These are phyloP conservation scores for Hevea brasiliensis DNA, from an alignment of 345 rosid species.

Conservation along the genomic window DNA sequence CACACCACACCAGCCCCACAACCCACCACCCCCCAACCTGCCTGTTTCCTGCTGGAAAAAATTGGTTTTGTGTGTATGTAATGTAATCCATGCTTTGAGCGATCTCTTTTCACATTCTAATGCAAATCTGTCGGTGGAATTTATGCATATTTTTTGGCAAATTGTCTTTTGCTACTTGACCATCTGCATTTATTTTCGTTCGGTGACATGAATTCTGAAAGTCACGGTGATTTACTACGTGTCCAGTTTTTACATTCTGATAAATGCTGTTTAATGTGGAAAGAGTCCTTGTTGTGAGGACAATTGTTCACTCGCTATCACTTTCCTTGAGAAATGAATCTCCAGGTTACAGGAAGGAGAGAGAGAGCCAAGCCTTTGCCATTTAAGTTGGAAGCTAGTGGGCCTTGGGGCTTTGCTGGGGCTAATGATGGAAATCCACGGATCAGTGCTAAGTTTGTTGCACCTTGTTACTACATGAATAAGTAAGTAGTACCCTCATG, in stretches of 20 bases:
- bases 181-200: background rate
- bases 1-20: too few relatives aligned
- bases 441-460: slow-evolving; percentile 78
- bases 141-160: background rate
- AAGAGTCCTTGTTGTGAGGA: background rate
- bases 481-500: slow-evolving; percentile 48
- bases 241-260: background rate
- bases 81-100: background rate
- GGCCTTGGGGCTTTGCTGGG: slow-evolving; percentile 92
- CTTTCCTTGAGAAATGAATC: slow-evolving; percentile 15
- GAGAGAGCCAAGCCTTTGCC: slow-evolving; percentile 95
- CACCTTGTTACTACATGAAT: slow-evolving; percentile 86
- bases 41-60: background rate
- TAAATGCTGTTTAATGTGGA: background rate
- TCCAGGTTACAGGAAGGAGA: slow-evolving; percentile 95
- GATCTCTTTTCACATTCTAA: background rate
- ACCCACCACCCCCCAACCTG: too few relatives aligned
- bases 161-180: too few relatives aligned
- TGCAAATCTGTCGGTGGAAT: background rate
- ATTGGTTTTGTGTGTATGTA: background rate
- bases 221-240: background rate
- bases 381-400: slow-evolving; percentile 76
- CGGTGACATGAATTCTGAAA: background rate
- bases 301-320: background rate
- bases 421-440: slow-evolving; percentile 78